These are phyloP conservation scores for Aureobasidium uvarum DNA, from an alignment of 2,329 filamentous ascomycete genomes.

Conservation along the genomic window DNA sequence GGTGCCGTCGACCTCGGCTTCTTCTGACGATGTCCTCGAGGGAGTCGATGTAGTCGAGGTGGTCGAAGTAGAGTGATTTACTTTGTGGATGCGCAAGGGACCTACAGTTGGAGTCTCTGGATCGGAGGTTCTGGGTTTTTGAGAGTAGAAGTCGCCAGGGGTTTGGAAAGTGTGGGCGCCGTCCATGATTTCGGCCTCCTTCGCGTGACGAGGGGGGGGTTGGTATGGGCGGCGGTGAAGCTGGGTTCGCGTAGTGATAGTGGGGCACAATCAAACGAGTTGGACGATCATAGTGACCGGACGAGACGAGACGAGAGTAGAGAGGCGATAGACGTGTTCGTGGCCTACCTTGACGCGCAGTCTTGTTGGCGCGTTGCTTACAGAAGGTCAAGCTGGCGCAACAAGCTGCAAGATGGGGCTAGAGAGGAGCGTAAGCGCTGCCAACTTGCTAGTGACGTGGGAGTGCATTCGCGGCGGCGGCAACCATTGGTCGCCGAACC, in stretches of 20 bases:
- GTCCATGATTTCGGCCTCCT: constrained; percentile 7
- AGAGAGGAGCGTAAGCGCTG: constrained; percentile 25
- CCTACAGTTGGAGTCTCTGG: constrained; percentile 69
- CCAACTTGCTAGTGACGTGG: constrained; percentile 20
- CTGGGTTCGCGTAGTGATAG: constrained; percentile 10
- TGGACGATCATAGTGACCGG: constrained; percentile 6
- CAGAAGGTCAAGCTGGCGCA: background rate
- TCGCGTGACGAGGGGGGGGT: constrained; percentile 10
- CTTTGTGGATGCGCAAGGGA: constrained; percentile 81
- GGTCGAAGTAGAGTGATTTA: constrained; percentile 47
- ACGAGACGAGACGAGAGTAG: background rate
- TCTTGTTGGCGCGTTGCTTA: constrained; percentile 1
- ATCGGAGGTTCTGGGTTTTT: constrained; percentile 34
- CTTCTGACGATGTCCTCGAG: constrained; percentile 52
- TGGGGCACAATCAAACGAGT: constrained; percentile 14
- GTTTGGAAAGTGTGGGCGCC: constrained; percentile 48
- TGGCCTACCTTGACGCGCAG: constrained; percentile 4
- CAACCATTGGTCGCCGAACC: constrained; percentile 1
- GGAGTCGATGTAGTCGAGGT: constrained; percentile 48
- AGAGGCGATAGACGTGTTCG: background rate
- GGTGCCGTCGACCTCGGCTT: constrained; percentile 66
- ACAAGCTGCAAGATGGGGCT: background rate
- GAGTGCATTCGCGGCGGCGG: constrained; percentile 15
- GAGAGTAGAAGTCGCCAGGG: constrained; percentile 69
- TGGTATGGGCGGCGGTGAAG: constrained; percentile 15